Base-by-base conservation (phyloP, 192 early-diverging fungal genomes). In the Obelidium mucronatum region DNA sequence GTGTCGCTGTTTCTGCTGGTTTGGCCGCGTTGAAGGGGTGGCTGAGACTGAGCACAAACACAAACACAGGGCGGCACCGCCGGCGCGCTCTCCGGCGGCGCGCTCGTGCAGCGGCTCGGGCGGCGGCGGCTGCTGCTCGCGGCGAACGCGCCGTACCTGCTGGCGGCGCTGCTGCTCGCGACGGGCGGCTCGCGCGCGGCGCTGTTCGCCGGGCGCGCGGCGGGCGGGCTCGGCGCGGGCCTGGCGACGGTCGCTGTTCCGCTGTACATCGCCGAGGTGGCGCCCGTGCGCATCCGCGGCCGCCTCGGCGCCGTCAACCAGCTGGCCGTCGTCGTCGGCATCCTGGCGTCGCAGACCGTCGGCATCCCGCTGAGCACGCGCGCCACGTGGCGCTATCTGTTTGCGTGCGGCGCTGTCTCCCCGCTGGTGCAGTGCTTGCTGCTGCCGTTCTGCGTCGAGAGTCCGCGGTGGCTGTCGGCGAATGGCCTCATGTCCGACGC, bases 281-380 rank as follows among this genome's bases (percentile, higher is more conserved):
- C 91, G 3, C 92, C 95, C 1, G 79, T 87, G 48, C 78, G 80
- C 11, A 77, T 86, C n/a, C 84, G 94, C 5, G 95, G 95, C 0
- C 80, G 86, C 37, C 85, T 95, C 37, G 94, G 95, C 30, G 86
- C 90, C n/a, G 84, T 92, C 74, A 94, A 94, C 80, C 96, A 97
- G 82, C 78, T 95, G 59, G 90, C 91, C 40, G 94, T 95, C 63
- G 90, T 96, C 13, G 61, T 88, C 13, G 96, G 96, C 26, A 88
- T 97, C 69, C 83, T 97, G 33, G 70, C 90, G 19, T 88, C 94
- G 1, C 94, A 94, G 69, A 78, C 13, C 55, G 24, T 58, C 26
- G 66, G 81, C 24, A 37, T 91, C 82, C 54, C 90, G 2, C 79
- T 86, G 63, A 63, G 70, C 24, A 86, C 84, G 36, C 54, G 70